phyloP scores from a whole-genome alignment of 75 land plant genomes.

The Pinus albicaulis region DNA sequence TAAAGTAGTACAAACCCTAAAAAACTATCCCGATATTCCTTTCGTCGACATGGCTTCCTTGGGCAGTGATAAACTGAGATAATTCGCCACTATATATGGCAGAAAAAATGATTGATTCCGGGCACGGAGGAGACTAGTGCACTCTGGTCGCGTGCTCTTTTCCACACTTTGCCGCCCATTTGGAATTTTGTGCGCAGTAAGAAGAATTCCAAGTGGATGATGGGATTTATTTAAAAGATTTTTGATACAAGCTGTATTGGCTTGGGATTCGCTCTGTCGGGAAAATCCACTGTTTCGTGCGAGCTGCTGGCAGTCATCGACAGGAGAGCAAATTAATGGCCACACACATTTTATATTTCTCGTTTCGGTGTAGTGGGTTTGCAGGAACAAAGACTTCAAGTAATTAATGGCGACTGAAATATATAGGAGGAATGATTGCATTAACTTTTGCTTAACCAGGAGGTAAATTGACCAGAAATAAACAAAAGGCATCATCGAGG shows the following conservation, averaged over 20 bases:
- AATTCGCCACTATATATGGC: too few relatives aligned
- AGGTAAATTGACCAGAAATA: too few relatives aligned
- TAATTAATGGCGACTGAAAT: not conserved
- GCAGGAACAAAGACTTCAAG: not conserved
- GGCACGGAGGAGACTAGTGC: not conserved
- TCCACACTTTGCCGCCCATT: not conserved
- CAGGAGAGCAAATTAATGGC: not conserved
- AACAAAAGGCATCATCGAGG: too few relatives aligned
- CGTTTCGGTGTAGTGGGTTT: not conserved
- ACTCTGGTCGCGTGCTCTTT: not conserved
- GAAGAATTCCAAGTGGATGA: not conserved
- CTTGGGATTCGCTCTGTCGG: not conserved
- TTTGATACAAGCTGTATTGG: not conserved
- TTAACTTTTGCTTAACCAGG: too few relatives aligned
- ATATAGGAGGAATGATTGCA: not conserved
- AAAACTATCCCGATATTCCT: too few relatives aligned
- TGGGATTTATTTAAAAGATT: not conserved
- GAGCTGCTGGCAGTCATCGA: not conserved
- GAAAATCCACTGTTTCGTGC: not conserved
- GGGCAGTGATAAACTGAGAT: too few relatives aligned
- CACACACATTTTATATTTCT: not conserved
- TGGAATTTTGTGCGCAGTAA: not conserved
- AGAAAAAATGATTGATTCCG: not conserved
- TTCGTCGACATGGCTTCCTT: too few relatives aligned
- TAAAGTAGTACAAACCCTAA: too few relatives aligned